Evolutionary conservation across 495 filamentous ascomycete genomes (phyloP), one percentile per base, ranked within the genome.

Genomic region (Chaetomium fimeti): DNA sequence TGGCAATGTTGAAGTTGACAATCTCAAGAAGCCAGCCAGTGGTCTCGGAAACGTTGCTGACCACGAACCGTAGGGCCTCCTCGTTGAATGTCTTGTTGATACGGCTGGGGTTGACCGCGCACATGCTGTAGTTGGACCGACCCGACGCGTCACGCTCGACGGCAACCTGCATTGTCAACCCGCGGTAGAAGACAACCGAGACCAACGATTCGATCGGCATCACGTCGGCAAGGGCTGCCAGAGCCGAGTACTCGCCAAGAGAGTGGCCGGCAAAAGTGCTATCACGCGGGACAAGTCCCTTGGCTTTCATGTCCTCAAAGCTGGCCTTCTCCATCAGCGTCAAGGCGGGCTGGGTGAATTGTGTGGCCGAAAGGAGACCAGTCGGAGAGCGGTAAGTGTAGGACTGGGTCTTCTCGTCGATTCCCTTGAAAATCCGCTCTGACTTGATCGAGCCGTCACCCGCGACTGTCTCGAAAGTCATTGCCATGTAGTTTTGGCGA

Each of bases 241-340:
- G 87, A 32, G 94, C 94, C 60, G 92, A 97, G 81, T 99, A 99
- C 77, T 99, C 94, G 75, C 94, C 94, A 20, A 99, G 87, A 0
- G 94, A 99, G 81, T 99, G 94, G 63, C 94, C 94, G 18, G 94
- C 94, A 71, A 99, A 99, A 75, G 88, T 93, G 81, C 91, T 96
- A 77, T 97, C 94, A 58, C 91, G 85, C 71, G 97, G 92, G 28
- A 99, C 93, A 42, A 99, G 85, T 65, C 94, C 94, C 81, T 96
- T 97, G 67, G 92, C 85, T 67, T 89, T 90, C 95, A 99, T 98
- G 75, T 99, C 94, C 79, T 99, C 94, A 70, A 98, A 99, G 68
- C 90, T 94, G 62, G 94, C 94, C 82, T 99, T 99, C 82, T 99
- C 94, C 95, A 99, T 98, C 57, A 99, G 81, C 32, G 94, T 99